Evolutionary conservation across 1,284 basidiomycete genomes (phyloP).

Genomic region (Tausonia pullulans): DNA sequence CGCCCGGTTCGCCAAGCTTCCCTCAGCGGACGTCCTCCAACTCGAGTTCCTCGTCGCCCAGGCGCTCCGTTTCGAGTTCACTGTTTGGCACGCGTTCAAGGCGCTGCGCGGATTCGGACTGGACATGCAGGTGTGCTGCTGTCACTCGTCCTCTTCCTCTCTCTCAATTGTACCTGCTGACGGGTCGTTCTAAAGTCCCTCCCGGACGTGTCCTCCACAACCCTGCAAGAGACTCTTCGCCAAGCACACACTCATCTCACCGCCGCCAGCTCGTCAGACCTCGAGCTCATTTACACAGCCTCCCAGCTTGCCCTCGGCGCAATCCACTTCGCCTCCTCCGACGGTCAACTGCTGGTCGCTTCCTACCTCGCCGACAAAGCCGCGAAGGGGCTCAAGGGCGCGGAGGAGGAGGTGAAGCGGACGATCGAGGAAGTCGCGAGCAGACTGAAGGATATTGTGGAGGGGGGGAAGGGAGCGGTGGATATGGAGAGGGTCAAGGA

Average conservation of each 20-base stretch:
- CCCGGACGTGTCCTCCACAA: not conserved
- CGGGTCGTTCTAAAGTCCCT: not conserved
- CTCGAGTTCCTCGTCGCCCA: conserved; percentile 93
- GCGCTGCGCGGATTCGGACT: conserved; percentile 82
- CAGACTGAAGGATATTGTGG: not conserved
- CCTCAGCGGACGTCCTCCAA: conserved; percentile 70
- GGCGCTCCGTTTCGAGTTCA: conserved; percentile 83
- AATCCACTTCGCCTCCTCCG: conserved; percentile 45
- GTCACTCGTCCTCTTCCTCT: not conserved
- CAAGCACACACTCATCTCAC: not conserved
- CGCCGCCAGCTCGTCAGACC: conserved; percentile 40
- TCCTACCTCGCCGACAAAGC: not conserved
- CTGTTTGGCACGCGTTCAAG: conserved; percentile 79
- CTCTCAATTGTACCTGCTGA: not conserved
- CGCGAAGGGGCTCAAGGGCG: not conserved
- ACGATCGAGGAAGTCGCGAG: not conserved
- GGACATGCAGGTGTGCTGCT: conserved; percentile 63
- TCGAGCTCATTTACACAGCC: conserved; percentile 82
- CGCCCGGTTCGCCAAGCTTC: conserved; percentile 63
- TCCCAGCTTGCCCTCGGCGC: conserved; percentile 88
- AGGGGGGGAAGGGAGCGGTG: conserved; percentile 37
- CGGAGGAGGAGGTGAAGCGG: not conserved
- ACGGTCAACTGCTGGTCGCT: not conserved
- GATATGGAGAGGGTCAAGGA: conserved; percentile 73
- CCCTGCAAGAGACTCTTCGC: not conserved